Conservation (phyloP, 352 stramenopile genomes). For the Stramenopiles sp. region DNA sequence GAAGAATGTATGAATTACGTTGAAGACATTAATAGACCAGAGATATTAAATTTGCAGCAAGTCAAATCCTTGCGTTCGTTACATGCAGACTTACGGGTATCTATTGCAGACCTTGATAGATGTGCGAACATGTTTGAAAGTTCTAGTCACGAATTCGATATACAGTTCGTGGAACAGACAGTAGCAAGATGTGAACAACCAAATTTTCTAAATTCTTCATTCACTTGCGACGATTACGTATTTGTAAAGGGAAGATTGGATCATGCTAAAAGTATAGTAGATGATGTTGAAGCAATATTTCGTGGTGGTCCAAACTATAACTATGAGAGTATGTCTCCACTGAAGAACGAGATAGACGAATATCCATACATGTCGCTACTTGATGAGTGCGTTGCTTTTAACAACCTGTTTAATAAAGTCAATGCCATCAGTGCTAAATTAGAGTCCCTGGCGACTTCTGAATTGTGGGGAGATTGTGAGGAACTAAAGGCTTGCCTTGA, state of each 20-base stretch:
- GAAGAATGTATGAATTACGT: background rate
- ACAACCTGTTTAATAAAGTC: background rate
- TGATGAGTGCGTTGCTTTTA: background rate
- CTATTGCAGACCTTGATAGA: background rate
- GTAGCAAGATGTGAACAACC: background rate
- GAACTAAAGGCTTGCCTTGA: background rate
- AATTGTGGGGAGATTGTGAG: background rate
- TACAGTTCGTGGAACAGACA: background rate
- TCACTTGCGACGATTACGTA: background rate
- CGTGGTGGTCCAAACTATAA: background rate
- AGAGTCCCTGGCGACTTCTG: background rate
- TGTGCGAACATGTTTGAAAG: background rate
- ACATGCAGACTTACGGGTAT: background rate
- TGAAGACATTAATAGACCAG: background rate
- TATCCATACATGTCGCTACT: background rate
- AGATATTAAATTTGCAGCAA: background rate
- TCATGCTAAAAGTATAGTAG: background rate
- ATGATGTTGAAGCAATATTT: background rate
- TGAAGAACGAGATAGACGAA: background rate
- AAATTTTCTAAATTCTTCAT: background rate
- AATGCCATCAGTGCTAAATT: background rate
- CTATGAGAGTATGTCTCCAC: background rate
- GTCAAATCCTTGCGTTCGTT: background rate
- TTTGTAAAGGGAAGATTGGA: background rate
- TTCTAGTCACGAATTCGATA: background rate